Base-by-base conservation (phyloP, 345 rosid species). In the Balakata baccata region DNA sequence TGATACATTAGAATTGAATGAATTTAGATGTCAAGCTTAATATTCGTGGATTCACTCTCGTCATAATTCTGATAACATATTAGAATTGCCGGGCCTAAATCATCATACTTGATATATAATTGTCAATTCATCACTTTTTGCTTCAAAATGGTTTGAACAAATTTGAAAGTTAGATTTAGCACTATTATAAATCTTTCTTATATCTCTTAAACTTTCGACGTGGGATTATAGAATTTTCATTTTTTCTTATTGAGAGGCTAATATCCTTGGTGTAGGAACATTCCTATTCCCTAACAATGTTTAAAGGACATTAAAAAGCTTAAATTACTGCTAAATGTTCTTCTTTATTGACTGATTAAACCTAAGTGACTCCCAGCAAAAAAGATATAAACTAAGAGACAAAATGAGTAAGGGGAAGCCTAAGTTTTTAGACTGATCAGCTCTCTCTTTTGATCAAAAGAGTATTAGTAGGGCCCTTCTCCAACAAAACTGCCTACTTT, bases 281-380 rank as follows among this genome's bases (percentile, higher is more conserved):
- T 39, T 0, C 7, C 47, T 43, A 5, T 43, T 43, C 57, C 66
- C 2, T 1, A 46, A 20, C 54, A 18, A 41, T 43, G 43, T 45
- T 34, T 29, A 49, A 51, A 58, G 67, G 54, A 11, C 8, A 66
- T 23, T 18, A 47, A 62, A 61, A 62, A 64, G 34, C 79, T 62
- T 23, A 57, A 50, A 59, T n/a, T 59, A 70, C 60, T 57, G 50
- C 34, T 63, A 17, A 11, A 51, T 68, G 63, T 18, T 13, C 58
- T 71, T 70, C 34, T 29, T 43, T 47, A 52, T 43, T 17, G 67
- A 43, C 60, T 77, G 68, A 47, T 72, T 72, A 38, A 51, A 46
- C 46, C 50, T n/a, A 54, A 66, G 72, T 66, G 72, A 58, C 62
- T 12, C 38, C 72, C 76, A 77, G 76, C 76, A 51, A 67, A 66